phyloP scores from a whole-genome alignment of 495 filamentous ascomycete species.

The Xylaria cubensis region DNA sequence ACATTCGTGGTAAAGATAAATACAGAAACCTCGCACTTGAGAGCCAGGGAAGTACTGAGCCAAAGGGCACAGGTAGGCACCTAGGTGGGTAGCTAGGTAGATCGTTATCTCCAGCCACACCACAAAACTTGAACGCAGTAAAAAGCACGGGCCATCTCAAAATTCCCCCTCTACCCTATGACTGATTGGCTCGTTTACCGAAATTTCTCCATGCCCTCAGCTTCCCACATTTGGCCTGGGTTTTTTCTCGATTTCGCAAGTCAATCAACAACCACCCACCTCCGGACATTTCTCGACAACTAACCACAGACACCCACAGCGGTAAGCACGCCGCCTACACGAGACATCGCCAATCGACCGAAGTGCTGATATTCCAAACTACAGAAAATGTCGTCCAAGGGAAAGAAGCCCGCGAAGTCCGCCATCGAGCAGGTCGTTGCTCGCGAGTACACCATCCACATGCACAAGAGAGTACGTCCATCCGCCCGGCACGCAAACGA shows the following conservation, averaged over 20 bases:
- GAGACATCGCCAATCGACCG: slow-evolving; percentile 11
- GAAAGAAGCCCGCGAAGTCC: slow-evolving; percentile 76
- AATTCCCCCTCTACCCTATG: slow-evolving; percentile 31
- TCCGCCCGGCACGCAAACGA: slow-evolving; percentile 38
- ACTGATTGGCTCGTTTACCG: slow-evolving; percentile 44
- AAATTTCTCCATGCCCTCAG: slow-evolving; percentile 42
- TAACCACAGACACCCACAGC: slow-evolving; percentile 34
- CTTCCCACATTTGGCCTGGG: slow-evolving; percentile 39
- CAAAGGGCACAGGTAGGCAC: no score
- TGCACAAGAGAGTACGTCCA: slow-evolving; percentile 97
- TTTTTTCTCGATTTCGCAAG: slow-evolving; percentile 45
- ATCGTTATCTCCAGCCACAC: slow-evolving; percentile 9
- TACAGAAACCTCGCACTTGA: no score
- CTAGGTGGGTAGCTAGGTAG: no score
- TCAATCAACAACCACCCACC: slow-evolving; percentile 35
- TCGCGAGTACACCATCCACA: slow-evolving; percentile 99
- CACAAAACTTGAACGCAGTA: not conserved
- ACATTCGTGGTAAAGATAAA: no score
- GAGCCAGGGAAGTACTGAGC: no score
- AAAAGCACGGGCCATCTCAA: slow-evolving; percentile 24
- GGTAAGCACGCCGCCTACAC: slow-evolving; percentile 35
- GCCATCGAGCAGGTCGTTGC: slow-evolving; percentile 98
- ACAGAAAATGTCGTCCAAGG: slow-evolving; percentile 75
- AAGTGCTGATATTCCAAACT: slow-evolving; percentile 29
- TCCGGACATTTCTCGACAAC: slow-evolving; percentile 40